A percentile compares a stretch with the other conserved stretches of the same genome.
Evolutionary conservation across 352 stramenopile genomes (phyloP).

Genomic region (Phytopythium cucurbitacearum): DNA sequence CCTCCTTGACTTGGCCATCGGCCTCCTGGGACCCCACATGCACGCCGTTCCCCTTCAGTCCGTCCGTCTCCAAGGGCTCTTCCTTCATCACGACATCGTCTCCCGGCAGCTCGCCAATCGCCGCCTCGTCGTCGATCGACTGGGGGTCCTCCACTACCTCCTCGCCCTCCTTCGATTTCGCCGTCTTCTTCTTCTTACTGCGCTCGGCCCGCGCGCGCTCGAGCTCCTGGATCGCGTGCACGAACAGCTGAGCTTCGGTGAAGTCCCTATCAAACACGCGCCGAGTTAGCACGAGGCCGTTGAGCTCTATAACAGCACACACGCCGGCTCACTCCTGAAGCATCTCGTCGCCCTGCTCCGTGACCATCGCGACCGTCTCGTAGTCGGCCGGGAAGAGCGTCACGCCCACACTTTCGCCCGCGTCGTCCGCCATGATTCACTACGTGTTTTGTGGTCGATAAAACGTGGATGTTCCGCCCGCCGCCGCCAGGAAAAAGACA

Average conservation of each 20-base stretch:
- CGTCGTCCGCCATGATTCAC: too few species aligned
- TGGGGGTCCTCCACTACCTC: constrained; percentile 3
- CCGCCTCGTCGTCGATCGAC: constrained; percentile 5
- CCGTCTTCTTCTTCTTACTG: constrained; percentile 63
- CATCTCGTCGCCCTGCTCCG: constrained; percentile 76
- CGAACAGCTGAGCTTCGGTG: constrained; percentile 74
- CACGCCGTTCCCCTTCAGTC: constrained; percentile 1
- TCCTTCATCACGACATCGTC: constrained; percentile 8
- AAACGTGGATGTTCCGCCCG: too few species aligned
- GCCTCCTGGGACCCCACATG: constrained; percentile 5
- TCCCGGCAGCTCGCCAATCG: constrained; percentile 6
- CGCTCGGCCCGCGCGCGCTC: constrained; percentile 50
- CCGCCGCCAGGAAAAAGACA: too few species aligned
- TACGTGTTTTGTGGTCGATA: too few species aligned
- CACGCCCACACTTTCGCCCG: constrained; percentile 35
- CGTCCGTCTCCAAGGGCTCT: constrained; percentile 16
- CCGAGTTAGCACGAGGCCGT: not conserved
- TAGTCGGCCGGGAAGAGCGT: constrained; percentile 81
- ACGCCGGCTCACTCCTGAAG: constrained; percentile 45
- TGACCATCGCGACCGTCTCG: constrained; percentile 73
- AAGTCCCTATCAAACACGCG: constrained; percentile 55
- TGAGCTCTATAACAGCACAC: not conserved
- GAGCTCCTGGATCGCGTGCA: constrained; percentile 82
- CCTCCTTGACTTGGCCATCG: constrained; percentile 15
- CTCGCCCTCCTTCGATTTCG: constrained; percentile 15